phyloP scores from a whole-genome alignment of 106 monocot species.

The Platanthera guangdongensis region DNA sequence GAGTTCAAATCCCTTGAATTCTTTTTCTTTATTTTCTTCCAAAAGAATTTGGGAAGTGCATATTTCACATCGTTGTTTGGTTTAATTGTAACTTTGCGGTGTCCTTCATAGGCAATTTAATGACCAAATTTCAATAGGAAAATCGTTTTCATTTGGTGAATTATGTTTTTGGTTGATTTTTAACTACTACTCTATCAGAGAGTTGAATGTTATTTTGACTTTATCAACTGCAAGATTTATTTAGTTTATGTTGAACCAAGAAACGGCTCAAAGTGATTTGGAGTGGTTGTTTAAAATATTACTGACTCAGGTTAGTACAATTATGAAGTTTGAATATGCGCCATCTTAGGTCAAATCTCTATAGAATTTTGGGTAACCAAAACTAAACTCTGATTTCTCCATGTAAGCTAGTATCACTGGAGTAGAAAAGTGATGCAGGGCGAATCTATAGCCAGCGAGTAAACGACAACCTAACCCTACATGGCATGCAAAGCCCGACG shows the following conservation, averaged over 20 bases:
- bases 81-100: not conserved
- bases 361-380: not conserved
- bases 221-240: not conserved
- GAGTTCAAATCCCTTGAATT: not conserved
- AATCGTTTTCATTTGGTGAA: not conserved
- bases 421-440: not conserved
- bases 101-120: not conserved
- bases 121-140: not conserved
- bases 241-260: not conserved
- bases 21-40: not conserved
- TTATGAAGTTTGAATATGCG: not conserved
- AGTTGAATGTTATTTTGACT: not conserved
- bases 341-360: not conserved
- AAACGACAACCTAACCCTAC: too few relatives aligned
- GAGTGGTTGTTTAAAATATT: not conserved
- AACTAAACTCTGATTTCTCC: not conserved
- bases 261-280: not conserved
- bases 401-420: not conserved
- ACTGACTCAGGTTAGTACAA: not conserved
- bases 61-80: not conserved
- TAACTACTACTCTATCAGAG: not conserved
- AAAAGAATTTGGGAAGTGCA: not conserved
- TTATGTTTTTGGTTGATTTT: not conserved
- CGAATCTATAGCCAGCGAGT: too few relatives aligned
- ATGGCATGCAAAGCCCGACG: too few relatives aligned